Evolutionary conservation across 495 filamentous ascomycete species (phyloP).

Genomic region (Penicillium manginii): DNA sequence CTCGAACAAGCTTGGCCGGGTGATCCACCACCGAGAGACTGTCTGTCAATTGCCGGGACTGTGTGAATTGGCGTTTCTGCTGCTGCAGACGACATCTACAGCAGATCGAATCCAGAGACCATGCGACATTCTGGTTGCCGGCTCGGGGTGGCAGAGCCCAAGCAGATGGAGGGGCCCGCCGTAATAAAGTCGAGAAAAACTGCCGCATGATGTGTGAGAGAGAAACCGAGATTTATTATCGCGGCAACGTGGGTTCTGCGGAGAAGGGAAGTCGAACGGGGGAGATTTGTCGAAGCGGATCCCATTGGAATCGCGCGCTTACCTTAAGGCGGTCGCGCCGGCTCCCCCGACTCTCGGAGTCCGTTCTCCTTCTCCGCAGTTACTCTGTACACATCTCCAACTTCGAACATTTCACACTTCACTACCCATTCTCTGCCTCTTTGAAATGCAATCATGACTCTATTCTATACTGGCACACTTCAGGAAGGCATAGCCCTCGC

Average conservation of each 20-base stretch:
- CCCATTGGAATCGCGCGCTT: background rate
- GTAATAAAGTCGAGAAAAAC: constrained; percentile 37
- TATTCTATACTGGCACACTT: constrained; percentile 81
- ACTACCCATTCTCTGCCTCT: background rate
- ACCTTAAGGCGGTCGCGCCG: constrained; percentile 28
- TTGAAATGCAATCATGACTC: constrained; percentile 34
- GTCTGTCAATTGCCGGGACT: constrained; percentile 24
- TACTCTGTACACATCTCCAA: constrained; percentile 1
- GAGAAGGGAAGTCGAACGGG: constrained; percentile 3
- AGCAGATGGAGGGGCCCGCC: constrained; percentile 25
- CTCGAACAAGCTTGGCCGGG: constrained; percentile 74
- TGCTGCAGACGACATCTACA: constrained; percentile 44
- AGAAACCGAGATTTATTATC: background rate
- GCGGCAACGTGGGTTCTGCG: background rate
- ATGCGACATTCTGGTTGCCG: constrained; percentile 21
- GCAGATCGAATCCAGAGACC: constrained; percentile 41
- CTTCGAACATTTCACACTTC: background rate
- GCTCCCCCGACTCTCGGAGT: constrained; percentile 18
- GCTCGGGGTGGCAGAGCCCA: constrained; percentile 27
- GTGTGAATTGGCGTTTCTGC: constrained; percentile 38
- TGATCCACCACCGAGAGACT: constrained; percentile 78
- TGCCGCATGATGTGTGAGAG: constrained; percentile 34
- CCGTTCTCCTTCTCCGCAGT: constrained; percentile 16
- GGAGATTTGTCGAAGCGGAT: constrained; percentile 12
- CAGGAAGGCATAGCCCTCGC: constrained; percentile 78